Percentiles rank a stretch among this genome's conserved stretches.
These are phyloP conservation scores for Vigna radiata DNA, from an alignment of 306 rosid species.

Conservation along the genomic window DNA sequence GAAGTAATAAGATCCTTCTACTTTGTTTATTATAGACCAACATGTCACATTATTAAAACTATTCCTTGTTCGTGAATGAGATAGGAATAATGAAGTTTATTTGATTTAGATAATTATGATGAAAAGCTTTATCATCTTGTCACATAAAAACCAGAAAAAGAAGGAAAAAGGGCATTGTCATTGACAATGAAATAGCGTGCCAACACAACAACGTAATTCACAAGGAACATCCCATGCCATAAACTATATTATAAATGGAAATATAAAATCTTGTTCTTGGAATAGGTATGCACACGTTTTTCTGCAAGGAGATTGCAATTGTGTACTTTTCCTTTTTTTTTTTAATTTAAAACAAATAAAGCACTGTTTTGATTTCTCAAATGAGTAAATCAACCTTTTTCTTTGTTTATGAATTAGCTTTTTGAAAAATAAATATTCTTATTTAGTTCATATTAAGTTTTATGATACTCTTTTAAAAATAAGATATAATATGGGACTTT, in stretches of 20 bases:
- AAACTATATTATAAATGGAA: background rate
- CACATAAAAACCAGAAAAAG: background rate
- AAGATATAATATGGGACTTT: too few species aligned
- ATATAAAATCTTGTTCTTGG: background rate
- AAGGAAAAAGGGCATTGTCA: background rate
- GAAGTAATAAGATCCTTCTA: constrained; percentile 4
- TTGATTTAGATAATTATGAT: background rate
- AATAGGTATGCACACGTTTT: background rate
- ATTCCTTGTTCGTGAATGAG: constrained; percentile 1
- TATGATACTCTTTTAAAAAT: too few species aligned
- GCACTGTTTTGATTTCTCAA: too few species aligned
- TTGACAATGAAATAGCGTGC: constrained; percentile 16
- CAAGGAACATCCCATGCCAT: background rate
- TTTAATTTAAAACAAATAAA: too few species aligned
- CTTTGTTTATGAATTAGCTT: too few species aligned
- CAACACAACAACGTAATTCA: constrained; percentile 23
- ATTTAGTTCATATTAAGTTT: too few species aligned
- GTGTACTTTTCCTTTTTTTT: background rate
- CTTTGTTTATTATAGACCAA: background rate
- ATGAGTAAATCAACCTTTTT: too few species aligned
- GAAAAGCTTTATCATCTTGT: background rate
- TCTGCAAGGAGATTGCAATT: background rate
- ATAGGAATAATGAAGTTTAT: background rate
- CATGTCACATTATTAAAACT: constrained; percentile 1
- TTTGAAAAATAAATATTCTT: too few species aligned